phyloP scores from a whole-genome alignment of 2,329 filamentous ascomycete genomes.

The Stemphylium vesicarium region DNA sequence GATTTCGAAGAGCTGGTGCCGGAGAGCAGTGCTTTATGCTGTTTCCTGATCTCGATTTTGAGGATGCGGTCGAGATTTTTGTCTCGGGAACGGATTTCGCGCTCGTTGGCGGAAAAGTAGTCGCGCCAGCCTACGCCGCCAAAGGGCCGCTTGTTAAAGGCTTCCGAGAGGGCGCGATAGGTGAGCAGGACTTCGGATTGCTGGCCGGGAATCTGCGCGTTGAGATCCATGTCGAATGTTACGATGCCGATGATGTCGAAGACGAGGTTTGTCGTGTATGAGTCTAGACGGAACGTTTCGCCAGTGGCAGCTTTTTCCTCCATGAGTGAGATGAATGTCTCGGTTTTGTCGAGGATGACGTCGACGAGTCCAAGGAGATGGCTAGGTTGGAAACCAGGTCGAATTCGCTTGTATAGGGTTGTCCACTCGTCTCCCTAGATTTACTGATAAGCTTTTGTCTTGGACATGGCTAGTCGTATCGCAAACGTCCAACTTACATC shows the following conservation, averaged over 20 bases:
- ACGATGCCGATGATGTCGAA: constrained; percentile 33
- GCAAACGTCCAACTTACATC: constrained; percentile 14
- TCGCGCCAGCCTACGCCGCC: constrained; percentile 18
- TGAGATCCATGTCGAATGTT: constrained; percentile 22
- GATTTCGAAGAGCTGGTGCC: neutral
- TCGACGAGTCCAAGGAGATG: constrained; percentile 21
- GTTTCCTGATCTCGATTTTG: constrained; percentile 19
- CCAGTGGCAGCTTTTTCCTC: constrained; percentile 14
- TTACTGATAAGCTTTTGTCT: neutral
- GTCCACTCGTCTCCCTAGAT: neutral
- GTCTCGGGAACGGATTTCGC: constrained; percentile 14
- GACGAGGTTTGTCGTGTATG: constrained; percentile 23
- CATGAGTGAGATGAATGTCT: constrained; percentile 30
- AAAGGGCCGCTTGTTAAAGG: constrained; percentile 23
- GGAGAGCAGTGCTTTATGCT: constrained; percentile 12
- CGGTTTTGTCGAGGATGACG: constrained; percentile 36
- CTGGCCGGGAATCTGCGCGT: constrained; percentile 22
- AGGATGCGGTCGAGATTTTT: constrained; percentile 22
- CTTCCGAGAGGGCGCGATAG: constrained; percentile 23
- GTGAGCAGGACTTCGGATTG: constrained; percentile 22
- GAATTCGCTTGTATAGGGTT: constrained; percentile 16
- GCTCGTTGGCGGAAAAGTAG: constrained; percentile 24
- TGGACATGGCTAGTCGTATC: neutral
- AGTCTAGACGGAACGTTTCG: constrained; percentile 20
- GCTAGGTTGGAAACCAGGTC: constrained; percentile 20